phyloP scores from a whole-genome alignment of 2,329 filamentous ascomycete species.

The Pleoardoris graminearum region DNA sequence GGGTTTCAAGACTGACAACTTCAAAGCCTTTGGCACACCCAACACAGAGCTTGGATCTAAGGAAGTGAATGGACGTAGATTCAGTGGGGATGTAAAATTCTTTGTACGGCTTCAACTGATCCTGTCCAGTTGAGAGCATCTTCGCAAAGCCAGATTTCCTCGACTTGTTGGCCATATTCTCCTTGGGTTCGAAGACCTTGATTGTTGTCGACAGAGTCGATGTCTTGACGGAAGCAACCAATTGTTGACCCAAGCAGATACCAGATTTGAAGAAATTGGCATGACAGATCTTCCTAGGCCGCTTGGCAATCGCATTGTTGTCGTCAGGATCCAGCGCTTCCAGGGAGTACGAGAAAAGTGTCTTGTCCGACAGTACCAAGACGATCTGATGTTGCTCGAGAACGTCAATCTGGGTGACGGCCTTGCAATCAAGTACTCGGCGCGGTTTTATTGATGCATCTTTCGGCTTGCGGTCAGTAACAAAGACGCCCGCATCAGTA shows the following conservation, averaged over 20 bases:
- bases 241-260: constrained; percentile 88
- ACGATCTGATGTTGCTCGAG: constrained; percentile 93
- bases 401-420: constrained; percentile 93
- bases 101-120: constrained; percentile 80
- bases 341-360: constrained; percentile 84
- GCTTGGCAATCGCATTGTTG: constrained; percentile 71
- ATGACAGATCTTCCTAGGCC: constrained; percentile 95
- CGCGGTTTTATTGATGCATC: constrained; percentile 73
- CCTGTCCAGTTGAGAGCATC: constrained; percentile 92
- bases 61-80: constrained; percentile 96
- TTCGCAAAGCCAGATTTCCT: constrained; percentile 95
- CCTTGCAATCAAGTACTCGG: constrained; percentile 80
- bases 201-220: constrained; percentile 92
- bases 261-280: constrained; percentile 99
- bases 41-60: constrained; percentile 94
- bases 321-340: constrained; percentile 86
- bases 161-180: constrained; percentile 88
- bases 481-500: constrained; percentile 90
- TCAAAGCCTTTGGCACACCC: constrained; percentile 95
- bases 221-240: constrained; percentile 96
- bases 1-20: constrained; percentile 91
- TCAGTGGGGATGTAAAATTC: constrained; percentile 99
- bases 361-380: constrained; percentile 90
- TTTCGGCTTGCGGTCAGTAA: constrained; percentile 88
- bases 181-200: constrained; percentile 98